phyloP scores from a whole-genome alignment of 768 basidiomycete genomes.

The Termitomyces sp. region DNA sequence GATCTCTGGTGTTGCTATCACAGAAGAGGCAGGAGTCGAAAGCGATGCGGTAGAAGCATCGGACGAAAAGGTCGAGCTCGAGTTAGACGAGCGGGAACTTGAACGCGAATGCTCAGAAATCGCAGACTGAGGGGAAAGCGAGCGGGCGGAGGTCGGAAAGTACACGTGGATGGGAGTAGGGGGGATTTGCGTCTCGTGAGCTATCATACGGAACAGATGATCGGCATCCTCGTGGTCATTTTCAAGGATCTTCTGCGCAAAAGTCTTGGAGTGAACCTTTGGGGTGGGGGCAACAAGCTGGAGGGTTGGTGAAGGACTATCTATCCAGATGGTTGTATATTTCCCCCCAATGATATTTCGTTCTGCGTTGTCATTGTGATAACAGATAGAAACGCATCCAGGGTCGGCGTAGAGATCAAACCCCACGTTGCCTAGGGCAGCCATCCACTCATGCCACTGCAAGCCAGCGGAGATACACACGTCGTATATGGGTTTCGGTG shows the following conservation, averaged over 20 bases:
- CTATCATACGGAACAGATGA: constrained; percentile 70
- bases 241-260: constrained; percentile 73
- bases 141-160: constrained; percentile 52
- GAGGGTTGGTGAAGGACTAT: constrained; percentile 29
- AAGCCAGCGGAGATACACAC: constrained; percentile 68
- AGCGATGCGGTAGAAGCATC: constrained; percentile 45
- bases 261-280: constrained; percentile 42
- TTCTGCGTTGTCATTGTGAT: constrained; percentile 32
- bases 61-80: constrained; percentile 60
- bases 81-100: constrained; percentile 71
- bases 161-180: constrained; percentile 58
- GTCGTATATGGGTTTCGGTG: constrained; percentile 67
- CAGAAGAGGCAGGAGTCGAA: constrained; percentile 27
- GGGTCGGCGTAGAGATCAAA: constrained; percentile 83
- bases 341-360: constrained; percentile 24
- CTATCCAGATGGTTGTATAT: constrained; percentile 67
- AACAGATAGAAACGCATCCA: constrained; percentile 69
- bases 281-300: constrained; percentile 16
- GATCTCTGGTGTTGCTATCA: constrained; percentile 16
- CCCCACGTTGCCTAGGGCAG: constrained; percentile 61
- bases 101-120: constrained; percentile 64
- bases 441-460: constrained; percentile 82
- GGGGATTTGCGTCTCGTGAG: constrained; percentile 71
- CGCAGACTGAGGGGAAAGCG: constrained; percentile 56
- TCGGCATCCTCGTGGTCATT: constrained; percentile 71